A percentile compares a stretch with the other conserved stretches of the same genome.
phyloP scores from a whole-genome alignment of 768 basidiomycete species.

The Coprinopsis strossmayeri region DNA sequence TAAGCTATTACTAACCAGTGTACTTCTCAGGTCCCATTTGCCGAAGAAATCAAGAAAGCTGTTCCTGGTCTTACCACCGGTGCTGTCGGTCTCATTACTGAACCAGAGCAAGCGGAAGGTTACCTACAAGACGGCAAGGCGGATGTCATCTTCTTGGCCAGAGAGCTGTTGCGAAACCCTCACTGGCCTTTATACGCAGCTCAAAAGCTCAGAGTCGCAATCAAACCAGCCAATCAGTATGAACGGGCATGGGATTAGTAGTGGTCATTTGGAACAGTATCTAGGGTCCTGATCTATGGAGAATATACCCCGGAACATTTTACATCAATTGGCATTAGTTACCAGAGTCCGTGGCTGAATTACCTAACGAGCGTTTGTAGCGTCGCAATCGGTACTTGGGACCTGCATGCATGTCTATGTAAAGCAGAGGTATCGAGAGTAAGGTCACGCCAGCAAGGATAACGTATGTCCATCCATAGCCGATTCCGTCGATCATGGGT shows the following conservation, averaged over 20 bases:
- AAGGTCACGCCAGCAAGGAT: too few species aligned
- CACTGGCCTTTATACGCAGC: slow-evolving; percentile 64
- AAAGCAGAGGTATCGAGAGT: too few species aligned
- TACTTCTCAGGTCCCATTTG: slow-evolving; percentile 53
- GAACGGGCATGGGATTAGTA: slow-evolving; percentile 47
- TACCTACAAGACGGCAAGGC: slow-evolving; percentile 61
- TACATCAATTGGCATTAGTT: too few species aligned
- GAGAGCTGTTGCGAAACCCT: slow-evolving; percentile 60
- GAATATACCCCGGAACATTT: neutral
- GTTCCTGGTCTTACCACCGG: slow-evolving; percentile 50
- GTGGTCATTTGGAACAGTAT: slow-evolving; percentile 11
- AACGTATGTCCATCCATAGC: too few species aligned
- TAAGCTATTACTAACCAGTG: neutral
- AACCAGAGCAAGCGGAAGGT: slow-evolving; percentile 44
- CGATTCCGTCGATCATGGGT: too few species aligned
- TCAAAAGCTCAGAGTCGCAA: slow-evolving; percentile 49
- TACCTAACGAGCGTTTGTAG: too few species aligned
- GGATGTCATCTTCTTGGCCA: slow-evolving; percentile 62
- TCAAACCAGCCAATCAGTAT: slow-evolving; percentile 71
- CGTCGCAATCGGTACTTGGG: too few species aligned
- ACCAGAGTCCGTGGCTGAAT: too few species aligned
- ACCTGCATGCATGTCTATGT: too few species aligned
- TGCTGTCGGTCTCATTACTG: slow-evolving; percentile 69
- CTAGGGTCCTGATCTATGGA: too few species aligned
- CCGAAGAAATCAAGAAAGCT: slow-evolving; percentile 56